phyloP scores from a whole-genome alignment of 116 monocot species.

The Cymodocea nodosa region DNA sequence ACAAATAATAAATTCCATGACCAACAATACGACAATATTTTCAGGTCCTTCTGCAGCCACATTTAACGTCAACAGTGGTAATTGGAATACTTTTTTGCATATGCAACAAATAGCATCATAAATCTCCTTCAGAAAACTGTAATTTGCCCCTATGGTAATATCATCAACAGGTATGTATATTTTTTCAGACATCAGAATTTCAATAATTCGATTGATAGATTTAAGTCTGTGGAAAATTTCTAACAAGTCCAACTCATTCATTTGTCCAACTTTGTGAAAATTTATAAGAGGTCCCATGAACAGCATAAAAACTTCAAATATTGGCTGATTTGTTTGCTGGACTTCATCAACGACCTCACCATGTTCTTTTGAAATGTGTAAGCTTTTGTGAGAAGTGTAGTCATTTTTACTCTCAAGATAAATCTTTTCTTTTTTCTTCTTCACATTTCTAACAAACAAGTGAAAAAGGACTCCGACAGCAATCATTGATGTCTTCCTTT shows the following conservation, averaged over 20 bases:
- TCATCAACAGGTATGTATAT: slow-evolving; percentile 64
- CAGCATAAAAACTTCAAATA: slow-evolving; percentile 69
- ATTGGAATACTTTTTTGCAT: slow-evolving; percentile 19
- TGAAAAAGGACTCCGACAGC: slow-evolving; percentile 56
- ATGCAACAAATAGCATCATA: slow-evolving; percentile 31
- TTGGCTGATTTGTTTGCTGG: slow-evolving; percentile 23
- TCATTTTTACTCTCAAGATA: slow-evolving; percentile 9
- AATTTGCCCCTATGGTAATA: slow-evolving; percentile 40
- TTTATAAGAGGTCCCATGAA: slow-evolving; percentile 61
- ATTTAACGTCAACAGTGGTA: slow-evolving; percentile 12
- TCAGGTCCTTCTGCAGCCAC: slow-evolving; percentile 10
- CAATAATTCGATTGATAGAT: slow-evolving; percentile 56
- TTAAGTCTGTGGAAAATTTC: slow-evolving; percentile 46
- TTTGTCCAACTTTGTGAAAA: slow-evolving; percentile 12
- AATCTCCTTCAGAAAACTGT: slow-evolving; percentile 50
- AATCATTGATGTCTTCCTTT: slow-evolving; percentile 37
- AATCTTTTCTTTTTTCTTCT: slow-evolving; percentile 15
- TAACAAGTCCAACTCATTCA: slow-evolving; percentile 19
- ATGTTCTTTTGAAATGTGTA: slow-evolving; percentile 1
- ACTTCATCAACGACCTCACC: slow-evolving; percentile 21
- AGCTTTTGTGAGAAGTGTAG: slow-evolving; percentile 14
- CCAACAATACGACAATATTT: slow-evolving; percentile 34
- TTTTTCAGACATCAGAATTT: slow-evolving; percentile 43
- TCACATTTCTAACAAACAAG: slow-evolving; percentile 39
- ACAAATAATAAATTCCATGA: slow-evolving; percentile 45